Percentiles rank a stretch among this genome's conserved stretches.
Evolutionary conservation across 2,329 filamentous ascomycete species (phyloP).

Genomic region (Graphiopsis chlorocephala): DNA sequence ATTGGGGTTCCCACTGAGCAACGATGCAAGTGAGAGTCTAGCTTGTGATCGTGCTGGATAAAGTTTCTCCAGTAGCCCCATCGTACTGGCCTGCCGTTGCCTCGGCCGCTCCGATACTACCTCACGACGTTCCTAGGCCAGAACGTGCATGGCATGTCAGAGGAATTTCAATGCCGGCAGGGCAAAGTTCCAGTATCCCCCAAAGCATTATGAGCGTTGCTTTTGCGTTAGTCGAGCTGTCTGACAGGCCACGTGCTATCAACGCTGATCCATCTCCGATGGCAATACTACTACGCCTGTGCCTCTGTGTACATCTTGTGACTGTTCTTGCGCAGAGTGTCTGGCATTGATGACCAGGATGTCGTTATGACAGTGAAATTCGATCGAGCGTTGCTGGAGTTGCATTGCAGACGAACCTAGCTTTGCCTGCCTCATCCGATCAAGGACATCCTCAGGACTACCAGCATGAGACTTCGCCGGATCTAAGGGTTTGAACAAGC

Average conservation of each 20-base stretch:
- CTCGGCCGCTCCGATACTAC: neutral
- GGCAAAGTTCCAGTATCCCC: neutral
- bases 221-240: neutral
- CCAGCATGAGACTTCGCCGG: neutral
- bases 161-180: neutral
- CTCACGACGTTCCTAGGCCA: neutral
- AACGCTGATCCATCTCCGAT: neutral
- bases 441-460: neutral
- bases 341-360: neutral
- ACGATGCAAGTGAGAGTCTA: neutral
- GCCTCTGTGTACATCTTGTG: neutral
- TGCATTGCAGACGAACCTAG: neutral
- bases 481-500: neutral
- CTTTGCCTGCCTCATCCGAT: neutral
- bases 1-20: neutral
- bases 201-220: neutral
- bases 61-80: neutral
- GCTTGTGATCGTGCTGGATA: neutral
- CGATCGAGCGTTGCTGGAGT: neutral
- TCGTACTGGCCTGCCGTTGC: neutral
- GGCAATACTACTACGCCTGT: neutral
- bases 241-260: neutral
- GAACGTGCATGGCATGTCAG: neutral
- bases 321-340: neutral
- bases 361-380: no score